Evolutionary conservation across 2,329 filamentous ascomycete species (phyloP).

Genomic region (Cephalotrichum gorgonifer): DNA sequence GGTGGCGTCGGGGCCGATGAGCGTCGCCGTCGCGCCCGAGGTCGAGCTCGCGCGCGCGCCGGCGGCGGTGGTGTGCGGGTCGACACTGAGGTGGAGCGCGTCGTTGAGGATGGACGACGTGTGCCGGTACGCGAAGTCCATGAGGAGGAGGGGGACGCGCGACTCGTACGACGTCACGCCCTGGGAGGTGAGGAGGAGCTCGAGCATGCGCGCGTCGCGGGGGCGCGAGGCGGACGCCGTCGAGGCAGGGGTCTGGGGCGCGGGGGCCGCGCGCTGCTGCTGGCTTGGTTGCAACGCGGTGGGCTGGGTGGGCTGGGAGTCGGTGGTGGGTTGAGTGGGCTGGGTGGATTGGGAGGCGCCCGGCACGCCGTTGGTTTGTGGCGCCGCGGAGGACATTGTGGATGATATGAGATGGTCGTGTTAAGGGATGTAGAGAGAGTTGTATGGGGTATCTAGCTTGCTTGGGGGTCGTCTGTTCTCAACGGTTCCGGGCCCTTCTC

Average conservation of each 20-base stretch:
- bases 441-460: no score
- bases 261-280: constrained; percentile 8
- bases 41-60: constrained; percentile 39
- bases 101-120: constrained; percentile 62
- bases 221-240: constrained; percentile 45
- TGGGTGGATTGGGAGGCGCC: constrained; percentile 25
- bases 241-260: constrained; percentile 16
- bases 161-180: constrained; percentile 73
- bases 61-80: constrained; percentile 54
- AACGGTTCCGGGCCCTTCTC: no score
- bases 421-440: background rate
- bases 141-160: constrained; percentile 70
- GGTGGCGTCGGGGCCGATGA: constrained; percentile 38
- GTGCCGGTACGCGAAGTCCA: constrained; percentile 82
- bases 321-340: constrained; percentile 21
- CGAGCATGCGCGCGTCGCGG: constrained; percentile 69
- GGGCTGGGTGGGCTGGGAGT: constrained; percentile 18
- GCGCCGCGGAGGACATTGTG: constrained; percentile 6
- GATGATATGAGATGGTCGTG: background rate
- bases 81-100: constrained; percentile 56
- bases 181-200: constrained; percentile 68
- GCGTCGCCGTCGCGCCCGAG: constrained; percentile 35
- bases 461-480: no score
- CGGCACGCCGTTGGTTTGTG: constrained; percentile 43
- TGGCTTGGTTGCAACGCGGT: constrained; percentile 13